Evolutionary conservation across 129 eudicot species (phyloP).

Genomic region (Helianthus tuberosus): DNA sequence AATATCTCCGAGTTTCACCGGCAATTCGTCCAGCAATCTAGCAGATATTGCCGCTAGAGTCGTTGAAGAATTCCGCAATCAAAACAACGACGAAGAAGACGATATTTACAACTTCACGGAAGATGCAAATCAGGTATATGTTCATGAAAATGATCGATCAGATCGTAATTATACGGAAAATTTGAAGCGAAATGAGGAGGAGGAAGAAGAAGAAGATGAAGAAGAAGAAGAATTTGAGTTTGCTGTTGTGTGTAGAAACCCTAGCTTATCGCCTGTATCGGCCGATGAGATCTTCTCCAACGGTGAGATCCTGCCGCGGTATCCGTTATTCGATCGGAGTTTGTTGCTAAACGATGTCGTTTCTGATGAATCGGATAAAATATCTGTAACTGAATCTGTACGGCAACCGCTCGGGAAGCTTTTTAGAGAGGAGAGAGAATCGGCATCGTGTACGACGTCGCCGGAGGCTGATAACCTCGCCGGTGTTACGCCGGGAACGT

Average conservation of each 20-base stretch:
- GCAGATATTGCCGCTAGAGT: constrained; percentile 71
- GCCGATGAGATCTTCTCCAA: constrained; percentile 72
- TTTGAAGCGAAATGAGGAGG: constrained; percentile 9
- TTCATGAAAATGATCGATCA: neutral
- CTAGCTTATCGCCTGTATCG: constrained; percentile 41
- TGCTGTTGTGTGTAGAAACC: constrained; percentile 25
- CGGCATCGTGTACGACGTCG: constrained; percentile 65
- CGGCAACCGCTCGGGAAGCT: constrained; percentile 59
- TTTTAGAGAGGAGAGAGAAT: constrained; percentile 54
- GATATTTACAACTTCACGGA: constrained; percentile 18
- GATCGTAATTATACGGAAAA: neutral
- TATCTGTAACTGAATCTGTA: constrained; percentile 6
- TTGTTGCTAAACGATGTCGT: constrained; percentile 27
- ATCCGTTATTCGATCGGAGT: constrained; percentile 59
- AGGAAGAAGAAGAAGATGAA: constrained; percentile 33
- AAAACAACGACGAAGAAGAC: constrained; percentile 20
- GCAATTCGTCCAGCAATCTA: constrained; percentile 48
- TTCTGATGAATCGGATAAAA: constrained; percentile 4
- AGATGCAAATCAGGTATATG: neutral
- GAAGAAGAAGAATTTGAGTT: constrained; percentile 66
- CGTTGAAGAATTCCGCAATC: constrained; percentile 44
- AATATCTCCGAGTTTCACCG: constrained; percentile 63
- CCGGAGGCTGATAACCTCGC: constrained; percentile 65
- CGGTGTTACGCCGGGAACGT: constrained; percentile 58
- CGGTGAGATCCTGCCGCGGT: constrained; percentile 68